These are phyloP conservation scores for Leishmania aethiopica DNA, from an alignment of 208 protist species.

Conservation along the genomic window DNA sequence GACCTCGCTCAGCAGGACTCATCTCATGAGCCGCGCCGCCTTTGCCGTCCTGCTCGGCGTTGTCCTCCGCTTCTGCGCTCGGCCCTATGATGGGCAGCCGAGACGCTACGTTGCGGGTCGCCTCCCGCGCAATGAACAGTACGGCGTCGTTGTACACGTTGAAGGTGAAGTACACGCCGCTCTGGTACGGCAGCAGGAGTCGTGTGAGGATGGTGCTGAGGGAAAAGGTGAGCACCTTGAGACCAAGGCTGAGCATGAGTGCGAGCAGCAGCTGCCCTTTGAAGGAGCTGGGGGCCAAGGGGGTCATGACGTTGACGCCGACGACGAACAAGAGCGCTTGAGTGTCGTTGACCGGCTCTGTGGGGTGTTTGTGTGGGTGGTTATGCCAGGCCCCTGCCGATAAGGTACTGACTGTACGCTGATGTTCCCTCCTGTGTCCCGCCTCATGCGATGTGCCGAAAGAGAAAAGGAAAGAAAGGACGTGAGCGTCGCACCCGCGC, in stretches of 20 bases:
- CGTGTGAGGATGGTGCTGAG: slow-evolving; percentile 71
- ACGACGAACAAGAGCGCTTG: not conserved
- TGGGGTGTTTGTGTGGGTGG: not conserved
- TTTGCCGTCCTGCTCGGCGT: not conserved
- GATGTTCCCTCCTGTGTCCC: not conserved
- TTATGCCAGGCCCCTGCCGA: not conserved
- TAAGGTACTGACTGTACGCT: not conserved
- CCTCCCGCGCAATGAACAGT: slow-evolving; percentile 77
- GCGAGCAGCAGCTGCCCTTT: slow-evolving; percentile 68
- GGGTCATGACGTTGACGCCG: not conserved
- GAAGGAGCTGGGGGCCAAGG: slow-evolving; percentile 29
- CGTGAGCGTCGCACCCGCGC: not conserved
- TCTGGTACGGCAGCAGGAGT: slow-evolving; percentile 68
- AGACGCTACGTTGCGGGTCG: slow-evolving; percentile 65
- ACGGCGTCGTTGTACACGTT: slow-evolving; percentile 82
- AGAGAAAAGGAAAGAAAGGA: slow-evolving; percentile 16
- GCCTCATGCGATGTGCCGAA: not conserved
- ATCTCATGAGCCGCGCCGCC: not conserved
- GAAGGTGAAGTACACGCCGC: slow-evolving; percentile 76
- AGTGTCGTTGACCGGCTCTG: not conserved
- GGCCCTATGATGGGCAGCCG: slow-evolving; percentile 33
- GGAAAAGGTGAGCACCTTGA: slow-evolving; percentile 81
- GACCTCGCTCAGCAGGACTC: too few relatives aligned
- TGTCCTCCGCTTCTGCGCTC: not conserved
- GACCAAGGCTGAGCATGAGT: slow-evolving; percentile 56